Conservation (phyloP, 2,329 filamentous ascomycete genomes). For the Lachnum nothofagi region DNA sequence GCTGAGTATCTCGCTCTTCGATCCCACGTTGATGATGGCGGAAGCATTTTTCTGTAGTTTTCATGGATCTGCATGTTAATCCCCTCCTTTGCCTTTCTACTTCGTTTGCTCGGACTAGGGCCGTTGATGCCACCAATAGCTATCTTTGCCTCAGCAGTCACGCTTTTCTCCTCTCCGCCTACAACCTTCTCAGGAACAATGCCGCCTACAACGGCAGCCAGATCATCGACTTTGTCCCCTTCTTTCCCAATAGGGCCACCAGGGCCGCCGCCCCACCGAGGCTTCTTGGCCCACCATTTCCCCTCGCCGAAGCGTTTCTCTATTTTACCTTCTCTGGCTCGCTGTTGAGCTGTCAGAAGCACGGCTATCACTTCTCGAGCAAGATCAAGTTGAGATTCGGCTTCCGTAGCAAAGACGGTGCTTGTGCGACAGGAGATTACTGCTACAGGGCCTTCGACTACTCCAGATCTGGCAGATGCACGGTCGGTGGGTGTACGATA, state of each 20-base stretch:
- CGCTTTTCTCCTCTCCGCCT: background rate
- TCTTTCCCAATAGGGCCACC: slow-evolving; percentile 61
- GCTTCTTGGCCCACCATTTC: slow-evolving; percentile 57
- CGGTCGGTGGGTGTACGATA: slow-evolving; percentile 57
- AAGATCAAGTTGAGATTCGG: slow-evolving; percentile 59
- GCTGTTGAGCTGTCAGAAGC: slow-evolving; percentile 59
- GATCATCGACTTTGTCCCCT: slow-evolving; percentile 32
- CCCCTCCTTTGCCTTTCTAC: slow-evolving; percentile 14
- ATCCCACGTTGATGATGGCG: slow-evolving; percentile 56
- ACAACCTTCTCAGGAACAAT: background rate
- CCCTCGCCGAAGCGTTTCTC: slow-evolving; percentile 54
- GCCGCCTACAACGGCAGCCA: slow-evolving; percentile 1
- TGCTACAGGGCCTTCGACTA: slow-evolving; percentile 58
- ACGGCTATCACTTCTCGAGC: slow-evolving; percentile 56
- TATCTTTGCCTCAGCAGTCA: slow-evolving; percentile 17
- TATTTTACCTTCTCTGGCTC: slow-evolving; percentile 50
- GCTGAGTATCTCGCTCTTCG: slow-evolving; percentile 52
- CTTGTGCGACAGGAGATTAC: slow-evolving; percentile 54
- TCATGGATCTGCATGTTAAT: slow-evolving; percentile 54
- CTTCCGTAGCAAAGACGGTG: slow-evolving; percentile 46
- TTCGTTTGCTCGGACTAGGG: slow-evolving; percentile 14
- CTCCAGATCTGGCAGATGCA: slow-evolving; percentile 53
- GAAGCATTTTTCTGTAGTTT: slow-evolving; percentile 57
- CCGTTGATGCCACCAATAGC: slow-evolving; percentile 20
- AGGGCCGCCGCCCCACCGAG: slow-evolving; percentile 58